A percentile compares a stretch with the other conserved stretches of the same genome.
Conservation (phyloP, 1,284 basidiomycete genomes). For the Rhodotorula sp. region DNA sequence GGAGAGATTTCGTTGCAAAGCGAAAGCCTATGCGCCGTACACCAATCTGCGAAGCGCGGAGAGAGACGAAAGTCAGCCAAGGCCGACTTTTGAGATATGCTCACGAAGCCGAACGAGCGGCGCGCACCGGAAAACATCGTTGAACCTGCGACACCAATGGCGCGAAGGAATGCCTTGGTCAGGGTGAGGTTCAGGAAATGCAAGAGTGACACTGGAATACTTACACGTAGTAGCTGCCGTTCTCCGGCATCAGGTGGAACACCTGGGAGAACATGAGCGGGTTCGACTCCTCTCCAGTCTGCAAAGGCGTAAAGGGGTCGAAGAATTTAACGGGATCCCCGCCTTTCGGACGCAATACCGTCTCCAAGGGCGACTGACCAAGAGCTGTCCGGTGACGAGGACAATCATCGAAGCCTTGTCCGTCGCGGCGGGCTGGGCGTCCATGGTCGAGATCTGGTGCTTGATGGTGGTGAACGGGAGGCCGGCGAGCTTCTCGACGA, state of each 20-base stretch:
- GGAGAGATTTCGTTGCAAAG: too few species aligned
- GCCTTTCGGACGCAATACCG: background rate
- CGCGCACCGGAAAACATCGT: background rate
- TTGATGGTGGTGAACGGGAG: conserved; percentile 78
- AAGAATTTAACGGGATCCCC: background rate
- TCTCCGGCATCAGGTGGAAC: conserved; percentile 84
- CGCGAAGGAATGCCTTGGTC: background rate
- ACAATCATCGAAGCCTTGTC: conserved; percentile 70
- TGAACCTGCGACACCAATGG: background rate
- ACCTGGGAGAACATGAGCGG: conserved; percentile 84
- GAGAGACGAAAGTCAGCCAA: too few species aligned
- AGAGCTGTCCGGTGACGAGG: conserved; percentile 79
- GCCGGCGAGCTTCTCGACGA: conserved; percentile 75
- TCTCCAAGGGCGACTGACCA: conserved; percentile 56
- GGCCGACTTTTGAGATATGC: too few species aligned
- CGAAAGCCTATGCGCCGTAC: too few species aligned
- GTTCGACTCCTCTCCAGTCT: conserved; percentile 76
- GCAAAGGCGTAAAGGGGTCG: conserved; percentile 1
- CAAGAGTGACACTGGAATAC: background rate
- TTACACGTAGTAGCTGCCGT: conserved; percentile 69
- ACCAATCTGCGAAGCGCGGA: too few species aligned
- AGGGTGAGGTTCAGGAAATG: background rate
- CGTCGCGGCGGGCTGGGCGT: conserved; percentile 80
- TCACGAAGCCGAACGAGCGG: background rate
- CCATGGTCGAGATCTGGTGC: conserved; percentile 79